These are phyloP conservation scores for Xanthoceras sorbifolium DNA, from an alignment of 345 rosid genomes.

Conservation along the genomic window DNA sequence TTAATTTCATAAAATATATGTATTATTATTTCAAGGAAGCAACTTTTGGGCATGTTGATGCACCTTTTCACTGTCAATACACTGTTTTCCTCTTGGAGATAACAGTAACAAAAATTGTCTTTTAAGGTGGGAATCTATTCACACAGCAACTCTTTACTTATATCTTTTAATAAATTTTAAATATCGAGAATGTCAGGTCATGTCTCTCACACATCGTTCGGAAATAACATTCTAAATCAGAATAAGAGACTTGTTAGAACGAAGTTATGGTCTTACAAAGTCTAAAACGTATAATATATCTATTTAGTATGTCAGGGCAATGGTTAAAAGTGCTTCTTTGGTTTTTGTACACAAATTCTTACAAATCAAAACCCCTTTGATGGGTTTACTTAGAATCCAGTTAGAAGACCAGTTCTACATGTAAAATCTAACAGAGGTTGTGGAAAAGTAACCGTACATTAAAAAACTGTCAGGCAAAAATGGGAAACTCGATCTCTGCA, in stretches of 20 bases:
- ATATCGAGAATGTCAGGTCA: too few relatives aligned
- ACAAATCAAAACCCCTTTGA: background rate
- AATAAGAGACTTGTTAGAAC: too few relatives aligned
- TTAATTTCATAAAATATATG: background rate
- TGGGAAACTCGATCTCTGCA: background rate
- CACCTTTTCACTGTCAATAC: background rate
- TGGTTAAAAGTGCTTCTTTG: too few relatives aligned
- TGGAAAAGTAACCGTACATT: background rate
- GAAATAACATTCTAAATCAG: too few relatives aligned
- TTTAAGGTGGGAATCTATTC: too few relatives aligned
- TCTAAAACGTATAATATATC: too few relatives aligned
- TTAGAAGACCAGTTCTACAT: background rate
- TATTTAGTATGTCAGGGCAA: too few relatives aligned
- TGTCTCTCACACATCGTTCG: too few relatives aligned
- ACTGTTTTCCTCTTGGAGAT: background rate
- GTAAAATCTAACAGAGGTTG: background rate
- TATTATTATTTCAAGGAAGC: background rate
- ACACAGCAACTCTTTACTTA: too few relatives aligned
- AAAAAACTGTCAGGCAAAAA: background rate
- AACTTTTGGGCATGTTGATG: background rate
- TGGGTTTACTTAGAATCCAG: background rate
- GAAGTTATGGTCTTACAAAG: too few relatives aligned
- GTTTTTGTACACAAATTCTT: background rate
- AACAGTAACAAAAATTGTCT: too few relatives aligned
- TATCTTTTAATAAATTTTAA: too few relatives aligned